Evolutionary conservation across 805 yeast genomes (phyloP).

Genomic region (Saccharomyces jurei): DNA sequence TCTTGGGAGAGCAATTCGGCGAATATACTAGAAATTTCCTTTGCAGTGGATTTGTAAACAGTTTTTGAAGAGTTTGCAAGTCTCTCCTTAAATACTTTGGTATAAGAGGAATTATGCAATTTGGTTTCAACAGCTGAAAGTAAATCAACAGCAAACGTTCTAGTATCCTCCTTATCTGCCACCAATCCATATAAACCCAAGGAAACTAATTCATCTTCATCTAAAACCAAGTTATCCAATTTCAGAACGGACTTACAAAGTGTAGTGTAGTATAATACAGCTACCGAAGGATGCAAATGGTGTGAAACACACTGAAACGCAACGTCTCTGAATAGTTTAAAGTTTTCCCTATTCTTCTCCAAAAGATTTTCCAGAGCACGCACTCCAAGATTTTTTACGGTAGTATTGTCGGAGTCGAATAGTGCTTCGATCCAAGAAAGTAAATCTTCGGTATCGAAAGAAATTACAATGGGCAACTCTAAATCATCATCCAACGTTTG

Average conservation of each 20-base stretch:
- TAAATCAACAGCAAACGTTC: conserved; percentile 67
- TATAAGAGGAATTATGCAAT: conserved; percentile 44
- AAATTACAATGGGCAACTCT: conserved; percentile 38
- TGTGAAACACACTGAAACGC: conserved; percentile 64
- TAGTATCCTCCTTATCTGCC: conserved; percentile 55
- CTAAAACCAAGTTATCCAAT: conserved; percentile 40
- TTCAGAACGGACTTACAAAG: conserved; percentile 57
- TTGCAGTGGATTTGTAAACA: conserved; percentile 79
- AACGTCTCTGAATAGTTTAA: conserved; percentile 47
- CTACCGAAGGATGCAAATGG: conserved; percentile 40
- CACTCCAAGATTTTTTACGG: conserved; percentile 54
- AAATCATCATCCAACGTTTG: conserved; percentile 30
- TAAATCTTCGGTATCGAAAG: conserved; percentile 63
- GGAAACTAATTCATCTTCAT: conserved; percentile 62
- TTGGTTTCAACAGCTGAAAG: conserved; percentile 57
- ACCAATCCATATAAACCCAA: conserved; percentile 75
- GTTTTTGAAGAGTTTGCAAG: conserved; percentile 69
- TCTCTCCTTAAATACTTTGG: conserved; percentile 57
- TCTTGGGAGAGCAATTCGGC: conserved; percentile 52
- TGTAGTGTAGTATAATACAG: conserved; percentile 63
- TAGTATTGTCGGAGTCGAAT: conserved; percentile 49
- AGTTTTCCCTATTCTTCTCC: conserved; percentile 46
- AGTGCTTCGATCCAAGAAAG: conserved; percentile 77
- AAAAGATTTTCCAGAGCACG: conserved; percentile 65
- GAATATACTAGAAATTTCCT: conserved; percentile 66